Conservation (phyloP, 169 alveolate species). For the Pseudocohnilembus persalinus region DNA sequence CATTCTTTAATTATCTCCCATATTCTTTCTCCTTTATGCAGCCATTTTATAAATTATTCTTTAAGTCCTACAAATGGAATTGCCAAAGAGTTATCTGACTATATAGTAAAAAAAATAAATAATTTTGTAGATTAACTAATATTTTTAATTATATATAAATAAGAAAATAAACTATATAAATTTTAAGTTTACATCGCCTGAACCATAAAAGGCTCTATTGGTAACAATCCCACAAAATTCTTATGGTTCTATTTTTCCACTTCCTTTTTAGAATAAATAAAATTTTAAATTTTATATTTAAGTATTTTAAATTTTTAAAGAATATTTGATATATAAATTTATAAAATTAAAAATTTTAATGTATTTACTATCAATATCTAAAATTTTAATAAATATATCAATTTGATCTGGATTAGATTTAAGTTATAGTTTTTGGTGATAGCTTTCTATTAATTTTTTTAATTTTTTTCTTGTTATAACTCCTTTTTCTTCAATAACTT, state of each 20-base stretch:
- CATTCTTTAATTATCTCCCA: constrained; percentile 26
- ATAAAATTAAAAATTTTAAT: no score
- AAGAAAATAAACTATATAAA: background rate
- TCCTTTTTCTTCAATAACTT: constrained; percentile 16
- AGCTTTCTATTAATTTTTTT: background rate
- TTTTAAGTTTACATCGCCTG: constrained; percentile 14
- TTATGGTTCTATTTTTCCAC: constrained; percentile 3
- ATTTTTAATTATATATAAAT: no score
- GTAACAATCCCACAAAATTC: constrained; percentile 5
- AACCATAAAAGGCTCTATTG: constrained; percentile 6
- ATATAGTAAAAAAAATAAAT: no score
- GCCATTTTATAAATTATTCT: background rate
- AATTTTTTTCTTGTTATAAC: constrained; percentile 1
- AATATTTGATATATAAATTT: no score
- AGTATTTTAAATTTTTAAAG: no score
- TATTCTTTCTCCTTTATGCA: constrained; percentile 13
- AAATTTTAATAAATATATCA: constrained; percentile 13
- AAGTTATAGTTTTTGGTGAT: background rate
- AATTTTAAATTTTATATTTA: no score
- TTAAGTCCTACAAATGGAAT: background rate
- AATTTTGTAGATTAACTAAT: no score
- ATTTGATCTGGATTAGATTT: background rate
- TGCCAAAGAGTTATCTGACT: background rate
- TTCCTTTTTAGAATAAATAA: no score
- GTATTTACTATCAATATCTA: constrained; percentile 21